Conservation (phyloP, 768 basidiomycete genomes). For the Amanita thiersii region DNA sequence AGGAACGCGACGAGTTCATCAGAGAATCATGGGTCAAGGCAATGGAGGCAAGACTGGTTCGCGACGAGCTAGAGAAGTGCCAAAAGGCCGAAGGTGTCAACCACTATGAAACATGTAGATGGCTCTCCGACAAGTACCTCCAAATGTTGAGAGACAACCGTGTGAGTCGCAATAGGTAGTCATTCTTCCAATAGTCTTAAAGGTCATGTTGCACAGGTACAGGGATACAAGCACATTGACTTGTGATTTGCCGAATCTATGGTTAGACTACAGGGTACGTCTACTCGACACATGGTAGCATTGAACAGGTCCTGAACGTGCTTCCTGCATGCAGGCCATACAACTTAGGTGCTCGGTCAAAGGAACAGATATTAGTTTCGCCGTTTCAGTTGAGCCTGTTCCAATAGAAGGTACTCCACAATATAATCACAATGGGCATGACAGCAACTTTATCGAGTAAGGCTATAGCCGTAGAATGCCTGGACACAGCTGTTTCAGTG, state of each 20-base stretch:
- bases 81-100: conserved; percentile 88
- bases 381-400: no score
- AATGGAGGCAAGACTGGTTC: conserved; percentile 88
- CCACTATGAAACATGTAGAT: conserved; percentile 82
- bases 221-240: conserved; percentile 80
- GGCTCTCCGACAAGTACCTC: conserved; percentile 77
- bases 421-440: no score
- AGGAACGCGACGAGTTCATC: conserved; percentile 66
- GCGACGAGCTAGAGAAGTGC: conserved; percentile 84
- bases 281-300: no score
- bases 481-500: no score
- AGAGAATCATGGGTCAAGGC: conserved; percentile 92
- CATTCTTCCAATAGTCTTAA: background rate
- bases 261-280: no score
- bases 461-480: no score
- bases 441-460: no score
- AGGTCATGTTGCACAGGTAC: conserved; percentile 55
- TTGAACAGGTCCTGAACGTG: no score
- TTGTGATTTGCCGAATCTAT: conserved; percentile 15
- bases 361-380: no score
- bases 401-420: no score
- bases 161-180: conserved; percentile 38
- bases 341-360: no score
- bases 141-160: conserved; percentile 71
- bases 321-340: no score